phyloP scores from a whole-genome alignment of 305 asterid species.

The Stenogyne calaminthoides region DNA sequence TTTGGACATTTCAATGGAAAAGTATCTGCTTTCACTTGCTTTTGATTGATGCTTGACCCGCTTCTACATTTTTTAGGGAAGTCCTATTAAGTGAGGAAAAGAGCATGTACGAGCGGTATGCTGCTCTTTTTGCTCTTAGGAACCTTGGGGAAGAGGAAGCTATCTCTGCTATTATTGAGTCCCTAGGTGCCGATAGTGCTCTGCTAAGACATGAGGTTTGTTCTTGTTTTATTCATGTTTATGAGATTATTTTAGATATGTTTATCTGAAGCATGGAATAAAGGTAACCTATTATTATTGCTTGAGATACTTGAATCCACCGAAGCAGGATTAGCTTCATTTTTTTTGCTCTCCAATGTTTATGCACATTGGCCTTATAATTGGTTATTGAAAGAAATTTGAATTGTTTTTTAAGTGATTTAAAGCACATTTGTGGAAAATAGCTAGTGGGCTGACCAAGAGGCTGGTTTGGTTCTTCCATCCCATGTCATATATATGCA shows the following conservation, averaged over 20 bases:
- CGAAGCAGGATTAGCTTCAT: not conserved
- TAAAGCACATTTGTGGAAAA: not conserved
- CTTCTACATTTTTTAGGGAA: conserved; percentile 42
- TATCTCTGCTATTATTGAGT: conserved; percentile 74
- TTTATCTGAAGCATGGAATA: not conserved
- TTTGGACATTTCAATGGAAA: not conserved
- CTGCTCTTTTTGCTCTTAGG: conserved; percentile 92
- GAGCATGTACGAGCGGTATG: conserved; percentile 91
- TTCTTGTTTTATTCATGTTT: conserved; percentile 13
- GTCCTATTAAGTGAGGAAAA: conserved; percentile 65
- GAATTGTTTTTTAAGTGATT: not conserved
- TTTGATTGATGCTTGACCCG: conserved; percentile 16
- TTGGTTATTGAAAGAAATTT: not conserved
- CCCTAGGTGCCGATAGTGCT: conserved; percentile 83
- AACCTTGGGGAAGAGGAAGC: conserved; percentile 84
- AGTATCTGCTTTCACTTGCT: not conserved
- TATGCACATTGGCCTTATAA: not conserved
- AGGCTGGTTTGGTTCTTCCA: not conserved
- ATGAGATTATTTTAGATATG: not conserved
- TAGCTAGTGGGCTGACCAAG: not conserved
- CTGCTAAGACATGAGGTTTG: conserved; percentile 84
- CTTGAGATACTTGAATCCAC: not conserved
- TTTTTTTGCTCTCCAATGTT: not conserved
- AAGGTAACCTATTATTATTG: not conserved
- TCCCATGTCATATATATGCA: not conserved